Base-by-base conservation (phyloP, 2,329 filamentous ascomycete genomes). In the Colletotrichum cordylinicola region DNA sequence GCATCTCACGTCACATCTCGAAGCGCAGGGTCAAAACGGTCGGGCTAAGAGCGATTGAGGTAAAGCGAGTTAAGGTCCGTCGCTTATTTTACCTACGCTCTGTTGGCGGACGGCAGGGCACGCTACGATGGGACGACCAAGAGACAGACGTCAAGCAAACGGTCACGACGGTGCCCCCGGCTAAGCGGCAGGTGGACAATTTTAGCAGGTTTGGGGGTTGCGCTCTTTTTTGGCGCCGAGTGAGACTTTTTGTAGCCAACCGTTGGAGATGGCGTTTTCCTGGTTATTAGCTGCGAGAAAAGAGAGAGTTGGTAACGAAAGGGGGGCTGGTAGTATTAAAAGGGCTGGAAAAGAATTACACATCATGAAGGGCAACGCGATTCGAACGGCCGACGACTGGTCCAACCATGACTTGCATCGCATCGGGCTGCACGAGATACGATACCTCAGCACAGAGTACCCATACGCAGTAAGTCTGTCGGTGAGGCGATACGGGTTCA, bases 101-200 rank as follows among this genome's bases (percentile, higher is more conserved):
- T 48, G 29, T 75, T 31, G 55, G 48, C 37, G 69, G 61, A 27
- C 21, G 39, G 43, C 35, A 52, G 13, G 48, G 48, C 72, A 61
- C 69, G 37, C 70, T 58, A 67, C 69, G 70, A 48, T 48, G 72
- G 6, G 31, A 67, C 16, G 31, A 67, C 16, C 27, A 33, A 72
- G 64, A 72, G 61, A 75, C 72, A 66, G 43, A 72, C 55, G 72
- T 75, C 62, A 72, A 15, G 55, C 55, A 67, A 61, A 67, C 52
- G 72, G 69, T 37, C 55, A 27, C 62, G n/a, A 52, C 43, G n/a
- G 43, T 52, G 39, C n/a, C 43, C 43, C 43, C 55, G 61, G 72
- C 37, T 67, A 75, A 67, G 69, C 69, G 61, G 69, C 56, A 75
- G 70, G 9, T 39, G 16, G n/a, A 55, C 72, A 37, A n/a, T 67